Evolutionary conservation across 495 filamentous ascomycete genomes (phyloP), one percentile per base, ranked within the genome.

Genomic region (Aspergillus baeticus): DNA sequence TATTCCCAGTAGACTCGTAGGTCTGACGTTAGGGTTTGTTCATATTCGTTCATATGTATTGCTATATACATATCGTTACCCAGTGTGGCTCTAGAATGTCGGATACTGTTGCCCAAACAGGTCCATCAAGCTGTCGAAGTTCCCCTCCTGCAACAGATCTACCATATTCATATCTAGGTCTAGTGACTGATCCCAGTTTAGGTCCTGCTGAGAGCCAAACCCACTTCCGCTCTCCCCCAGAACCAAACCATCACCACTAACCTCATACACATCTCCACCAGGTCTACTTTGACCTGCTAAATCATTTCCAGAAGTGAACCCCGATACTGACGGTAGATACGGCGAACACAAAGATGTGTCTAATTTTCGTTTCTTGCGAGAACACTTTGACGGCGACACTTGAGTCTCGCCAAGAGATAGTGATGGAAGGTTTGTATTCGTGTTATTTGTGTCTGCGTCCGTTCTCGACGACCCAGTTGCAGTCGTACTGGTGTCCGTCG

Each of bases 91-190:
- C 61, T 51, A 71, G 18, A 72, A 72, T 41, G 65, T 69, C 6
- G 70, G 68, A 58, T 68, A 73, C 35, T 69, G 70, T 56, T 73
- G 70, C 18, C 69, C 68, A 37, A 74, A 66, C 39, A 74, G 59
- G 61, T 76, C 73, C 51, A 73, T 68, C 33, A 74, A 42, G 18
- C 68, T 64, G 56, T 76, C 69, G 20, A 72, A 70, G 50, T 70
- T 67, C 14, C 63, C 67, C 17, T 66, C 70, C 22, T 72, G 63
- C n/a, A 76, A 54, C 20, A 76, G 46, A 63, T 74, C 70, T 11
- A 64, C 67, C 67, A 76, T 74, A 29, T 73, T 70, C 18, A 74
- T 51, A 51, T 76, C 71, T 35, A 73, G 68, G 33, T 67, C 72
- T 11, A 66, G 57, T 6, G 63, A 57, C 10, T 62, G 53, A 7